phyloP scores from a whole-genome alignment of 2,329 filamentous ascomycete species.

The Myrmaecium sp. region DNA sequence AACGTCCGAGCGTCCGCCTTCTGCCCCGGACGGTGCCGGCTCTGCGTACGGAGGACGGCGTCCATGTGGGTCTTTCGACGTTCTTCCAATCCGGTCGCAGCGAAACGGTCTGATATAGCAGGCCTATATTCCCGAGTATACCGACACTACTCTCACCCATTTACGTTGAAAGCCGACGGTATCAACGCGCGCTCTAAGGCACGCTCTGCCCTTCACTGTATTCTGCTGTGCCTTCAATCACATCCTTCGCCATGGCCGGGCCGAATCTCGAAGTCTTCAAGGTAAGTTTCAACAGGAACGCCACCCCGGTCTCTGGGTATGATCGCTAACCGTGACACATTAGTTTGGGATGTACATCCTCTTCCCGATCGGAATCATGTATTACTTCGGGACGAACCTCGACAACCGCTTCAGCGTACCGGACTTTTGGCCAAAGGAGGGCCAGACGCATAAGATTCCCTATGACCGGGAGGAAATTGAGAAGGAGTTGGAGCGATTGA shows the following conservation, averaged over 20 bases:
- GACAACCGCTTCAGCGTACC: conserved; percentile 70
- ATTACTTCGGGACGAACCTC: conserved; percentile 98
- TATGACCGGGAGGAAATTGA: conserved; percentile 69
- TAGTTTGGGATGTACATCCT: conserved; percentile 98
- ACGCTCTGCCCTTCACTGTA: not conserved
- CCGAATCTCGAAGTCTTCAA: conserved; percentile 93
- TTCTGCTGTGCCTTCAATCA: conserved; percentile 13
- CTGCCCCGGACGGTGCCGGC: too few relatives aligned
- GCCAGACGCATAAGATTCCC: conserved; percentile 60
- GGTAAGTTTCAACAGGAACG: conserved; percentile 31
- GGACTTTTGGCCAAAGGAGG: conserved; percentile 81
- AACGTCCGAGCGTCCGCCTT: too few relatives aligned
- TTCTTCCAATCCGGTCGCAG: too few relatives aligned
- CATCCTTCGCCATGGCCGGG: conserved; percentile 62
- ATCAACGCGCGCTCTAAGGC: conserved; percentile 1
- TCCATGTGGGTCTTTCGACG: too few relatives aligned
- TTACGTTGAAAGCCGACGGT: too few relatives aligned
- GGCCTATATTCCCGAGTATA: too few relatives aligned
- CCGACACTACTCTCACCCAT: too few relatives aligned
- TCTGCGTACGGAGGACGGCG: too few relatives aligned
- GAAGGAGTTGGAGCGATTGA: conserved; percentile 59
- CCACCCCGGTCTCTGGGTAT: too few relatives aligned
- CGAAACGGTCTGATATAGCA: too few relatives aligned
- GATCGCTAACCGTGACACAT: too few relatives aligned
- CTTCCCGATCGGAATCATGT: conserved; percentile 98